Conservation (phyloP, 768 basidiomycete species). For the Boletus rubescentipes region DNA sequence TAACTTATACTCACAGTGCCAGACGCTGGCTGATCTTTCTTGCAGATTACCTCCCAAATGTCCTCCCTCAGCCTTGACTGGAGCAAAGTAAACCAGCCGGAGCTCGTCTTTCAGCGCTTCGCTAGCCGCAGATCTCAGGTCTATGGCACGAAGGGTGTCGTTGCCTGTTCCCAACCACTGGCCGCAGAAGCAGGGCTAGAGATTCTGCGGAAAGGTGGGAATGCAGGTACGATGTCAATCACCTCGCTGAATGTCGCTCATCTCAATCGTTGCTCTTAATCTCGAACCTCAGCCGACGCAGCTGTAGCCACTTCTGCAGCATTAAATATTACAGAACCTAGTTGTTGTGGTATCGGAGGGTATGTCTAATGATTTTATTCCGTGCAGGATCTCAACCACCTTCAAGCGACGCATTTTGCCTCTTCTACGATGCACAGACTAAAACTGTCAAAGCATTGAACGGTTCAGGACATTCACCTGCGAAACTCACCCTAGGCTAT, state of each 20-base stretch:
- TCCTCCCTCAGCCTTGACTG: slow-evolving; percentile 45
- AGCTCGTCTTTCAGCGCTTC: slow-evolving; percentile 67
- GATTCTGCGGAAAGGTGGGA: slow-evolving; percentile 89
- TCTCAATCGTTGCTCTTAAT: neutral
- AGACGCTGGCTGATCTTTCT: neutral
- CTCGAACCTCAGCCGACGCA: slow-evolving; percentile 65
- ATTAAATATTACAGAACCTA: slow-evolving; percentile 88
- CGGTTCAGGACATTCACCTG: slow-evolving; percentile 87
- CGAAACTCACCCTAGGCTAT: slow-evolving; percentile 74
- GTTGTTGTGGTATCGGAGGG: slow-evolving; percentile 92
- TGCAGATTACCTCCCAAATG: slow-evolving; percentile 16
- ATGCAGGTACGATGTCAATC: slow-evolving; percentile 72
- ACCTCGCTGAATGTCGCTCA: neutral
- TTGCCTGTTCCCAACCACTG: slow-evolving; percentile 87
- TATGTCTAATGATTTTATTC: slow-evolving; percentile 30
- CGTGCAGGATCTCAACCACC: slow-evolving; percentile 11
- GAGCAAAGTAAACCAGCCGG: slow-evolving; percentile 64
- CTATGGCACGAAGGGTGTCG: slow-evolving; percentile 83
- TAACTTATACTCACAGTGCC: neutral
- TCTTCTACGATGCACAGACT: slow-evolving; percentile 84
- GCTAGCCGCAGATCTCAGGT: slow-evolving; percentile 84
- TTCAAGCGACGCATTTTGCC: slow-evolving; percentile 82
- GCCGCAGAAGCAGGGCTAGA: slow-evolving; percentile 92
- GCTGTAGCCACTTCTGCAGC: slow-evolving; percentile 93
- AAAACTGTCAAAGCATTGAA: slow-evolving; percentile 88